Base-by-base conservation (phyloP, 2,329 filamentous ascomycete species). In the Aspergillus sp. region DNA sequence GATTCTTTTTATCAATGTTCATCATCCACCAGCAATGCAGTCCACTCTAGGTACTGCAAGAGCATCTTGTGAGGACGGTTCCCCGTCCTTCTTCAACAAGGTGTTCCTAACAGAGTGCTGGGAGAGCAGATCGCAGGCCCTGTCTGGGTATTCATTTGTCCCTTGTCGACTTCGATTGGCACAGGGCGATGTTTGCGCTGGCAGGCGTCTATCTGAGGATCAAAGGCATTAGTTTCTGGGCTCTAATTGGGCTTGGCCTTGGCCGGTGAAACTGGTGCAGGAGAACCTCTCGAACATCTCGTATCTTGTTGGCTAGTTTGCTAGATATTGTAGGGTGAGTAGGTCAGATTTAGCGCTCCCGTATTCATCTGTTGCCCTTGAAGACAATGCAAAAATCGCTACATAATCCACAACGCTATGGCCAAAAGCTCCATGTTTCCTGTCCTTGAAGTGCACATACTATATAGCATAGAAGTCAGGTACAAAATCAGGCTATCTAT, bases 81-180 rank as follows among this genome's bases (percentile, higher is more conserved):
- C 7, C 10, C 25, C 10, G 25, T 30, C 10, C 25, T 44, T 75
- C 50, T 30, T 56, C 51, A 78, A 74, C 85, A 80, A 79, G 81
- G 77, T 75, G 77, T 73, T 76, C 83, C 84, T 85, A 88, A 88
- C 85, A 85, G 85, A 88, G 82, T 85, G 83, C 85, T 87, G 85
- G 85, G 66, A 89, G 75, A 86, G 73, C 57, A 74, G 65, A 67
- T 41, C 56, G 33, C 49, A 51, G 49, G 43, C 50, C 49, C 49
- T 56, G 49, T 56, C 47, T 49, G 56, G 63, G 56, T 57, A 54
- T 60, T 49, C 58, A 43, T 30, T 55, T 43, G 57, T 47, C 44
- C 51, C 25, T 46, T 47, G 47, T 53, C 51, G 27, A 46, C 25
- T 30, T 30, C 12, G 10, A 12, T 51, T 46, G 49, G 46, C 48